Percentiles rank a stretch among this genome's conserved stretches.
These are phyloP conservation scores for Candida maltosa DNA, from an alignment of 805 yeast species.

Conservation along the genomic window DNA sequence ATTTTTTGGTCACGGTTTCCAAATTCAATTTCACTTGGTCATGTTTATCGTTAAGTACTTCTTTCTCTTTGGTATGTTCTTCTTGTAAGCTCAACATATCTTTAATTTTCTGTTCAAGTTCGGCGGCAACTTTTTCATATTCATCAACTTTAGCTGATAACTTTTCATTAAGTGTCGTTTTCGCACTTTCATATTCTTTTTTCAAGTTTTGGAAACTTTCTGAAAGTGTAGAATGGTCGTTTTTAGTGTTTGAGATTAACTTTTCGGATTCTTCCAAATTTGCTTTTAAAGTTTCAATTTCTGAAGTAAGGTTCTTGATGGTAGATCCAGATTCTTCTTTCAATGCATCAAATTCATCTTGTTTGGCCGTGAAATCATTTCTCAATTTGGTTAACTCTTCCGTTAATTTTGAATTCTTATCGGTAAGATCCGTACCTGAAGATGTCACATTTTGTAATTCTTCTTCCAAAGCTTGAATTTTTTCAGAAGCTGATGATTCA, in stretches of 20 bases:
- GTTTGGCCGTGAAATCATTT: not conserved
- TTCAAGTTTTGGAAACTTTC: constrained; percentile 1
- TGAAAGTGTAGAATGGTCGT: not conserved
- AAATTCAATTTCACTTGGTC: not conserved
- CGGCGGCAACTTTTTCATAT: constrained; percentile 1
- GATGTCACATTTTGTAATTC: constrained; percentile 1
- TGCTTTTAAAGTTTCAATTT: not conserved
- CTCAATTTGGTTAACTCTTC: constrained; percentile 22
- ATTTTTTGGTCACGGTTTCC: not conserved
- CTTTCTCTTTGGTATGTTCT: constrained; percentile 1
- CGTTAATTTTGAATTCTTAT: constrained; percentile 27
- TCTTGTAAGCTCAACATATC: constrained; percentile 1
- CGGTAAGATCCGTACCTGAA: not conserved
- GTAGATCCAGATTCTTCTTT: constrained; percentile 1
- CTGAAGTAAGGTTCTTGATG: not conserved
- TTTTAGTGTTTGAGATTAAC: not conserved
- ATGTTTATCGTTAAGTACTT: not conserved
- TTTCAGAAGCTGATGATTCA: constrained; percentile 3
- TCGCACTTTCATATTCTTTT: not conserved
- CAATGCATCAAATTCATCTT: not conserved
- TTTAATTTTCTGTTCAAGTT: not conserved
- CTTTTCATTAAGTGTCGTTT: not conserved
- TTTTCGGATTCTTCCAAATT: constrained; percentile 4
- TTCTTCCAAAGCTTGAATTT: constrained; percentile 1
- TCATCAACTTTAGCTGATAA: not conserved